Base-by-base conservation (phyloP, 176 grass and related monocot species). In the Carex kokanica region DNA sequence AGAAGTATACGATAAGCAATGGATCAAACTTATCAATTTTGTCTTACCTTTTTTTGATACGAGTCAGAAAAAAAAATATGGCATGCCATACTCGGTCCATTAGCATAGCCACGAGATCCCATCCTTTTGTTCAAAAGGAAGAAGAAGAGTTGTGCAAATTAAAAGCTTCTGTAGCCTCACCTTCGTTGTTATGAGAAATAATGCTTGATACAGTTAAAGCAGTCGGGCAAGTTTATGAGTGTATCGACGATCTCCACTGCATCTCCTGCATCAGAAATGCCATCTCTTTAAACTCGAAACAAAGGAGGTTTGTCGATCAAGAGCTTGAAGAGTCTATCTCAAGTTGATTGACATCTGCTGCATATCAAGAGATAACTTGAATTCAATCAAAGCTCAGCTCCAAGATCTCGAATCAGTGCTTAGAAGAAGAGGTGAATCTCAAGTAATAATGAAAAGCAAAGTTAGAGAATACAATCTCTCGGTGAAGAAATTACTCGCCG, bases 101-200 rank as follows among this genome's bases (percentile, higher is more conserved):
- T 27, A 27, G 25, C 25, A 27, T 27, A 27, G 25, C 25, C 25
- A 27, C 25, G 25, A 27, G 32, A 4, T 62, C 83, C 17, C 77
- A 85, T 51, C 34, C 87, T 14, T 36, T 74, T 40, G 36, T 75
- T 2, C 36, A 5, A 4, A 38, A 38, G 32, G 65, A 69, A 15
- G 82, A 85, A 73, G 82, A 84, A 21, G 82, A 74, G 25, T 56
- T 88, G 12, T 12, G 45, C 7, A 74, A 81, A 69, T 52, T 88
- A 6, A 85, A 62, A 23, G 61, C 74, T 64, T 43, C 20, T 65
- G 60, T 56, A 1, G 15, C 53, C 60, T 54, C 74, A 14, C 25
- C 61, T 38, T 81, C 74, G 32, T 61, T 70, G 27, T 27, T 63
- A 8, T 75, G 24, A 25, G 52, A 84, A 24, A 81, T 54, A 67